phyloP scores from a whole-genome alignment of 176 grass and related monocot species.

The Poa annua region DNA sequence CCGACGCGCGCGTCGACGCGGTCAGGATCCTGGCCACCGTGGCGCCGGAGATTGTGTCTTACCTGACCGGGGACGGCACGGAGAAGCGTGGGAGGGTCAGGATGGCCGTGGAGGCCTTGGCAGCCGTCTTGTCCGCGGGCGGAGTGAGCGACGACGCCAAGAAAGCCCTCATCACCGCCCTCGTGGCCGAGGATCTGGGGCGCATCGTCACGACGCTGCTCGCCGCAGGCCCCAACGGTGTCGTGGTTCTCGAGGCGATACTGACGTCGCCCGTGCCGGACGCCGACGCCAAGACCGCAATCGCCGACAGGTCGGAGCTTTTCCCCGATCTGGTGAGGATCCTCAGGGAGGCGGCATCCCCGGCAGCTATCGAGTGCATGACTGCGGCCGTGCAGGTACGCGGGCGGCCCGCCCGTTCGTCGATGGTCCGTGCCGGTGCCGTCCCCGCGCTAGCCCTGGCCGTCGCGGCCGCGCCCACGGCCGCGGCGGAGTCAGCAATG shows the following conservation, averaged over 20 bases:
- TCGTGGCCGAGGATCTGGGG: slow-evolving; percentile 51
- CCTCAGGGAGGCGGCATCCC: slow-evolving; percentile 51
- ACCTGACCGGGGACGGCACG: slow-evolving; percentile 37
- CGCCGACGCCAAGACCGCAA: slow-evolving; percentile 51
- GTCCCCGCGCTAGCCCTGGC: slow-evolving; percentile 52
- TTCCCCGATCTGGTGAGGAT: slow-evolving; percentile 73
- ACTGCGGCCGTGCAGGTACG: slow-evolving; percentile 52
- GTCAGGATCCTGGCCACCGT: slow-evolving; percentile 56
- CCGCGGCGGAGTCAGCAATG: slow-evolving; percentile 62
- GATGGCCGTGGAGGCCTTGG: slow-evolving; percentile 55
- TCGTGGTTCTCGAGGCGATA: slow-evolving; percentile 62
- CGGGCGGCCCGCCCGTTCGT: slow-evolving; percentile 45
- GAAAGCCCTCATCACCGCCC: slow-evolving; percentile 43
- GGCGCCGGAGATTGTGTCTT: slow-evolving; percentile 46
- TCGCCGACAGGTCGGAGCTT: slow-evolving; percentile 61
- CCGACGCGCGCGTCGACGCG: slow-evolving; percentile 57
- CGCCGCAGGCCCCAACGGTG: slow-evolving; percentile 30
- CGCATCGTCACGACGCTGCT: slow-evolving; percentile 54
- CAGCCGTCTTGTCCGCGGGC: slow-evolving; percentile 47
- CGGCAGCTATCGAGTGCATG: slow-evolving; percentile 70
- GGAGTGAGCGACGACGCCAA: slow-evolving; percentile 46
- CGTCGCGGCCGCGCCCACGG: slow-evolving; percentile 60
- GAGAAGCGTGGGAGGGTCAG: slow-evolving; percentile 41
- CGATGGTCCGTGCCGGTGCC: slow-evolving; percentile 68
- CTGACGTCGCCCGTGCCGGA: slow-evolving; percentile 59